Evolutionary conservation across 805 yeast genomes (phyloP), one percentile per base, ranked within the genome.

Genomic region (Ogataea salicorniae): DNA sequence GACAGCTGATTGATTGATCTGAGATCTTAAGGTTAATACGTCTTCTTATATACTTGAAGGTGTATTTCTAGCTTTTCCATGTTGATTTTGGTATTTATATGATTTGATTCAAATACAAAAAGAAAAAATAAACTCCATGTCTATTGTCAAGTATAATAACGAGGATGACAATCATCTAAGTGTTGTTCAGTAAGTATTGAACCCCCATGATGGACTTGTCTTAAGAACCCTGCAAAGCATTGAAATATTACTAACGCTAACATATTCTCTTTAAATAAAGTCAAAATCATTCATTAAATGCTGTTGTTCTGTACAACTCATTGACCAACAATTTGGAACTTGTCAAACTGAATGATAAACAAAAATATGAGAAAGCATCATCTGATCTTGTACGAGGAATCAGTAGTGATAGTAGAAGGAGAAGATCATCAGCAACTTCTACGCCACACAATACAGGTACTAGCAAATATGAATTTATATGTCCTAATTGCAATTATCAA

Each of bases 251-350:
- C n/a, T n/a, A n/a, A 15, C 42, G 35, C 47, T 53, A 46, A 46
- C 49, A 22, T 13, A 31, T 37, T 6, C 34, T 39, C 31, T 26
- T 26, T 9, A 26, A 26, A 15, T 5, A 39, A 41, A 57, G 58
- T 33, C 59, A 55, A 35, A 58, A 57, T 44, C n/a, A 50, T 6
- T 42, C 56, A 20, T 50, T 59, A 9, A 61, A 62, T 39, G 55
- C 67, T 17, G 52, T 64, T 17, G 67, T 65, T 7, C 41, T 63
- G 5, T 64, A 63, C 54, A 58, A 65, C 48, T 50, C 63, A 4
- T 50, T 46, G 22, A 56, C 64, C 1, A 60, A 60, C 20, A 52
- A 60, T 26, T 52, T 64, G 31, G 63, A 62, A 46, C 48, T 64
- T 14, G 59, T 62, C 4, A 49, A 52, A 37, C 49, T 56, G 15